Base-by-base conservation (phyloP, 106 monocot genomes). In the Allium sativum region DNA sequence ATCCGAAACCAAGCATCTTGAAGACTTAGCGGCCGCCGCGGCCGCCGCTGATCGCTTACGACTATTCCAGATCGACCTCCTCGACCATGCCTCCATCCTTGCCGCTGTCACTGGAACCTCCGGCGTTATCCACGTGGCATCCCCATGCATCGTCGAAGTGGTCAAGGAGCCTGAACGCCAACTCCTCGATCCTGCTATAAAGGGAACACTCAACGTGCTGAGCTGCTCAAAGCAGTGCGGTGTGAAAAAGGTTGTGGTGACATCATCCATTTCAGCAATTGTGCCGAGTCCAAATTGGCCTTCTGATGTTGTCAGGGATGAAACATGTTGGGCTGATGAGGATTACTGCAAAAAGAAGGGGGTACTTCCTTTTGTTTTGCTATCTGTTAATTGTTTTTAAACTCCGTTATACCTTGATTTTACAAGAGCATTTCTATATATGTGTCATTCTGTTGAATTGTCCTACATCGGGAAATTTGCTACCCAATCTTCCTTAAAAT, bases 151-250 rank as follows among this genome's bases (percentile, higher is more conserved):
- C 72, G 69, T 88, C 9, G 83, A 83, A 54, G 62, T 59, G 45
- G 95, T 95, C 66, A 21, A 42, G 40, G 86, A 95, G 67, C 95
- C 95, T 61, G 75, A 86, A 74, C 56, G 55, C 46, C 72, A 91
- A 72, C 71, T 98, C 52, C 54, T 98, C 43, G 85, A 82, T 20
- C 96, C 96, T 20, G 91, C 91, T 9, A 87, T 92, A 52, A 88
- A 92, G 69, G 91, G 96, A 17, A 98, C 96, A 12, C 51, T 88
- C 2, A 91, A 92, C 65, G 96, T 98, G 44, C 91, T 98, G 44
- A 84, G 65, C 8, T 84, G 82, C 2, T 87, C 96, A 10, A 82
- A 78, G 71, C 88, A 91, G 44, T 43, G 65, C 40, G 80, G 85
- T 12, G 80, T 77, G 48, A 67, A 48, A 22, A 10, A 71, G 51